Conservation (phyloP, 2,329 filamentous ascomycete genomes). For the Metarhizium sp. region DNA sequence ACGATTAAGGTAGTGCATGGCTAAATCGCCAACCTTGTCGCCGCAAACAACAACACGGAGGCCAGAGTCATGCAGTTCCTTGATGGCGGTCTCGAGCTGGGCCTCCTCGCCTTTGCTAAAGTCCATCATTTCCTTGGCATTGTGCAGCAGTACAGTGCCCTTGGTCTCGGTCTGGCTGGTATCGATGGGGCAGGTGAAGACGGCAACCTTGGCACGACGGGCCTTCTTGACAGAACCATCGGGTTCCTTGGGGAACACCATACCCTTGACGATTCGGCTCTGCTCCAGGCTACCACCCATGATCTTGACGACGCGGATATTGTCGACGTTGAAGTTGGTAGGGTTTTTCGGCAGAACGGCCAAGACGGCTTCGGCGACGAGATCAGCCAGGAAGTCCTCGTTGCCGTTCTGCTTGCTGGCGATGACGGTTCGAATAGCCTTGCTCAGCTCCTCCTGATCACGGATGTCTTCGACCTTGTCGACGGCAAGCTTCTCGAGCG, state of each 20-base stretch:
- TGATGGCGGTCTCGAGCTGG: slow-evolving; percentile 84
- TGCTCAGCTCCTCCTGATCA: slow-evolving; percentile 75
- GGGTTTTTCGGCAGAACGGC: slow-evolving; percentile 94
- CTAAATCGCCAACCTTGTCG: slow-evolving; percentile 88
- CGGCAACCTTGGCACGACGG: slow-evolving; percentile 85
- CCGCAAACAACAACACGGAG: slow-evolving; percentile 87
- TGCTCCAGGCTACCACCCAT: slow-evolving; percentile 96
- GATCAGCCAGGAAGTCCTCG: slow-evolving; percentile 76
- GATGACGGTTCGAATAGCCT: slow-evolving; percentile 90
- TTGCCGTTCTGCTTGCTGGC: slow-evolving; percentile 94
- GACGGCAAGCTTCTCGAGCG: slow-evolving; percentile 78
- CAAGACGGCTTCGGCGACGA: slow-evolving; percentile 79
- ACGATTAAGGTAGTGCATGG: slow-evolving; percentile 95
- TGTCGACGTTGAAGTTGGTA: slow-evolving; percentile 95
- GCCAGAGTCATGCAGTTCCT: slow-evolving; percentile 91
- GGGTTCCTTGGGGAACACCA: slow-evolving; percentile 97
- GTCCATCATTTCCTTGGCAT: slow-evolving; percentile 96
- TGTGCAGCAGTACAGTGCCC: slow-evolving; percentile 92
- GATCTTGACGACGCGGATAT: slow-evolving; percentile 97
- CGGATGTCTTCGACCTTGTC: slow-evolving; percentile 83
- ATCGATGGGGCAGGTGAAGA: slow-evolving; percentile 94
- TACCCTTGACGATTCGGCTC: slow-evolving; percentile 89
- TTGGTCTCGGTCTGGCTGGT: slow-evolving; percentile 97
- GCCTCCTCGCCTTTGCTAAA: slow-evolving; percentile 95
- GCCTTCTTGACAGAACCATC: slow-evolving; percentile 88